Conservation (phyloP, 495 filamentous ascomycete genomes). For the Letharia columbiana region DNA sequence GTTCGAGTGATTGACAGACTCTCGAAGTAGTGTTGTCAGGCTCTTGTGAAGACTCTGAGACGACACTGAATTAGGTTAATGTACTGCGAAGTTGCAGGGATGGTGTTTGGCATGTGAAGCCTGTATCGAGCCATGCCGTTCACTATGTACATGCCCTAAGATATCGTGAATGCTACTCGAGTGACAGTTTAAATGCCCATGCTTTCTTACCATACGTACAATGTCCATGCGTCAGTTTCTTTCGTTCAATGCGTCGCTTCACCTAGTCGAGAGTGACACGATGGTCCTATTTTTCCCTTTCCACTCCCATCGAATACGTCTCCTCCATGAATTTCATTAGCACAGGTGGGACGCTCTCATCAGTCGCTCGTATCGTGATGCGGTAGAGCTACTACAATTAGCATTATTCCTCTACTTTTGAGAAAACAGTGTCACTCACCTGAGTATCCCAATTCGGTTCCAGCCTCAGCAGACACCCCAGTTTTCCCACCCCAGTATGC, state of each 20-base stretch:
- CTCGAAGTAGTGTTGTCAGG: not conserved
- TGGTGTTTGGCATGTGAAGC: not conserved
- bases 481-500: conserved; percentile 82
- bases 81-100: not conserved
- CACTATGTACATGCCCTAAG: conserved; percentile 2
- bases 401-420: not conserved
- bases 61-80: not conserved
- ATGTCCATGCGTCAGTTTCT: not conserved
- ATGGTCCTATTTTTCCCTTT: conserved; percentile 16
- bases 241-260: not conserved
- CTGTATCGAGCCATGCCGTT: not conserved
- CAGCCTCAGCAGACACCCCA: conserved; percentile 83
- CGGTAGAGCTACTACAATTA: conserved; percentile 69
- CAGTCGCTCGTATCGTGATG: conserved; percentile 87
- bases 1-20: not conserved
- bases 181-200: not conserved
- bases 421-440: conserved; percentile 41
- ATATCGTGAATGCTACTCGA: not conserved
- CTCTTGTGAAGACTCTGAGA: not conserved
- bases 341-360: conserved; percentile 74
- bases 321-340: conserved; percentile 83
- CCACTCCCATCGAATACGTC: conserved; percentile 51
- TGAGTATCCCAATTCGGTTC: conserved; percentile 90
- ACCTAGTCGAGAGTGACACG: not conserved
- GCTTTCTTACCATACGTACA: not conserved